A percentile compares a stretch with the other conserved stretches of the same genome.
Conservation (phyloP, 257 asterid genomes). For the Vinca minor region DNA sequence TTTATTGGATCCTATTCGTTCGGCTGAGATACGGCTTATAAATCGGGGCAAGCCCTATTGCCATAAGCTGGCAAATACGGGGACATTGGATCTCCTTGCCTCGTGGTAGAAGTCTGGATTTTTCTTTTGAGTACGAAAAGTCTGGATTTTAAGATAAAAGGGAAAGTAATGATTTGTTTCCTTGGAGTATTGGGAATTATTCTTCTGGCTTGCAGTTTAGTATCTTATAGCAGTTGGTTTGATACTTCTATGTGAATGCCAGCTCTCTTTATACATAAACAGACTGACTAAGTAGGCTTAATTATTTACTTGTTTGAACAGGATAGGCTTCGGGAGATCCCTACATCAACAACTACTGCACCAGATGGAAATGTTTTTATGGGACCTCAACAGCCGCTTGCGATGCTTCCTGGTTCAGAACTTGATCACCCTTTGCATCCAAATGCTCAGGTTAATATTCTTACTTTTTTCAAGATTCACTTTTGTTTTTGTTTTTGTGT, state of each 20-base stretch:
- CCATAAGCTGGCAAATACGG: no score
- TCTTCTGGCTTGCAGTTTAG: not conserved
- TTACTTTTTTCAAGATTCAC: slow-evolving; percentile 1
- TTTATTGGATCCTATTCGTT: no score
- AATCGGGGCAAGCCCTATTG: no score
- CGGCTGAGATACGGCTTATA: no score
- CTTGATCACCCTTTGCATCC: slow-evolving; percentile 54
- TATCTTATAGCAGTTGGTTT: not conserved
- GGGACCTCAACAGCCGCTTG: slow-evolving; percentile 60
- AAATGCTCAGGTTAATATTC: slow-evolving; percentile 57
- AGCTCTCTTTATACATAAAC: not conserved
- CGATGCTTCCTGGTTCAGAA: slow-evolving; percentile 81
- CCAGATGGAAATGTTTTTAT: slow-evolving; percentile 51
- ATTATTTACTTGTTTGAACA: slow-evolving; percentile 26
- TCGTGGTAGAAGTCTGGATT: no score
- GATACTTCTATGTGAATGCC: not conserved
- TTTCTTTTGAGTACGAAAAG: no score
- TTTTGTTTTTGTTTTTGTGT: slow-evolving; percentile 10
- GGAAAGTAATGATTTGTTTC: not conserved
- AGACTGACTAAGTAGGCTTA: not conserved
- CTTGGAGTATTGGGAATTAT: not conserved
- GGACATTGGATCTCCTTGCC: no score
- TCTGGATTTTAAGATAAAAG: not conserved
- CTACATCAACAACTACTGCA: slow-evolving; percentile 51
- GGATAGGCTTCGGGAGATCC: slow-evolving; percentile 93